Percentiles rank a stretch among this genome's conserved stretches.
These are phyloP conservation scores for Botryosphaeria dothidea DNA, from an alignment of 2,329 filamentous ascomycete genomes.

Conservation along the genomic window DNA sequence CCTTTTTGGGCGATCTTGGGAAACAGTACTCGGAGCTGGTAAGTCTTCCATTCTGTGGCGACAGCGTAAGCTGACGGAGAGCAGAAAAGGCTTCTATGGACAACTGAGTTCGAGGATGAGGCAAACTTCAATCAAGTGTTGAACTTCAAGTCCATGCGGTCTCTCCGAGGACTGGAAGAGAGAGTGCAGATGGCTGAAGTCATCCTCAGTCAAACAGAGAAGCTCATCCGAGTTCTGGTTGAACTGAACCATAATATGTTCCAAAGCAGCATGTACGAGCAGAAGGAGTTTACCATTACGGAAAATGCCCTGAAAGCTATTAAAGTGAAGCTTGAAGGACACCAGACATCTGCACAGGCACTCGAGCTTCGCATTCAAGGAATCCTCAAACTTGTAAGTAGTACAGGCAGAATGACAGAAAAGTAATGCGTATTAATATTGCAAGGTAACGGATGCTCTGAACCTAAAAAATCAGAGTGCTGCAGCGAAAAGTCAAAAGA, in stretches of 20 bases:
- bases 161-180: slow-evolving; percentile 3
- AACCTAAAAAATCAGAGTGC: slow-evolving; percentile 12
- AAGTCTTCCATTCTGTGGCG: background rate
- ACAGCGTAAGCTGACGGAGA: background rate
- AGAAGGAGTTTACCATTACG: background rate
- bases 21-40: background rate
- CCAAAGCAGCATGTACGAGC: background rate
- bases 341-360: background rate
- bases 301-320: background rate
- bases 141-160: background rate
- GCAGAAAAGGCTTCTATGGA: background rate
- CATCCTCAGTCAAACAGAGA: background rate
- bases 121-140: background rate
- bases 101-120: background rate
- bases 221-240: background rate
- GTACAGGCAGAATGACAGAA: background rate
- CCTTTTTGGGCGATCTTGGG: background rate
- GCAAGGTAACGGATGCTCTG: slow-evolving; percentile 1
- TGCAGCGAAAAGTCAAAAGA: background rate
- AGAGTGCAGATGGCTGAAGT: background rate
- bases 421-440: background rate
- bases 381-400: background rate
- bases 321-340: background rate
- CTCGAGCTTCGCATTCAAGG: background rate
- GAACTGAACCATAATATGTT: background rate